A percentile compares a stretch with the other conserved stretches of the same genome.
These are phyloP conservation scores for Malassezia nana DNA, from an alignment of 1,284 basidiomycete species.

Conservation along the genomic window DNA sequence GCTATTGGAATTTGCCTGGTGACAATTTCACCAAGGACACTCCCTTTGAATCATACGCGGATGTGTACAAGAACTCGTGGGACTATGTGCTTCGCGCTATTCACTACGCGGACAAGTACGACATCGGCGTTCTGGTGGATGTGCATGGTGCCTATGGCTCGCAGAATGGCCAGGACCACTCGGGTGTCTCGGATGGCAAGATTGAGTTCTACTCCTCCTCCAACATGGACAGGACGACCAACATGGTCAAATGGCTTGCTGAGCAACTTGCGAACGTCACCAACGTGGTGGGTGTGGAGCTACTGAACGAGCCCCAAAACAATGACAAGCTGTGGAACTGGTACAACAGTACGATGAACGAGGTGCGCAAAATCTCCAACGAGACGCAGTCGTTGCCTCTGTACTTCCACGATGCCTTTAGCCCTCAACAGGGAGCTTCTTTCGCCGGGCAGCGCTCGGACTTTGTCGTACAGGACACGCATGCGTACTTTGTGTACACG, in stretches of 20 bases:
- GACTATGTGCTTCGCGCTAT: slow-evolving; percentile 56
- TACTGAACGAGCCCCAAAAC: slow-evolving; percentile 62
- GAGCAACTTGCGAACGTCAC: slow-evolving; percentile 57
- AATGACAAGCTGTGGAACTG: slow-evolving; percentile 37
- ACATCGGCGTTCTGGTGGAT: slow-evolving; percentile 66
- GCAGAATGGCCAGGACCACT: slow-evolving; percentile 59
- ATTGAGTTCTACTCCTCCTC: slow-evolving; percentile 53
- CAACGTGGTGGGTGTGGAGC: slow-evolving; percentile 64
- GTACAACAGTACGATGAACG: slow-evolving; percentile 51
- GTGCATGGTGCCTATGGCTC: slow-evolving; percentile 64
- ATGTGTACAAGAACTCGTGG: slow-evolving; percentile 62
- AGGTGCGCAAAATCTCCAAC: slow-evolving; percentile 54
- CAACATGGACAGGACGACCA: slow-evolving; percentile 58
- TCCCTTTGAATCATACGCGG: slow-evolving; percentile 55
- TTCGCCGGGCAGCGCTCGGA: slow-evolving; percentile 57
- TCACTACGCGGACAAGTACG: slow-evolving; percentile 58
- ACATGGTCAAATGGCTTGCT: slow-evolving; percentile 56
- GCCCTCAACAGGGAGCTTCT: slow-evolving; percentile 56
- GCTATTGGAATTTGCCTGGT: slow-evolving; percentile 49
- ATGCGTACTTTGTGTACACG: slow-evolving; percentile 58
- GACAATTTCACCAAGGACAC: slow-evolving; percentile 52
- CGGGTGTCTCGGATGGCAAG: slow-evolving; percentile 61
- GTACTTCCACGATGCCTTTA: slow-evolving; percentile 67
- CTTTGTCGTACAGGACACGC: slow-evolving; percentile 67
- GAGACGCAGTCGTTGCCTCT: slow-evolving; percentile 56